A percentile compares a stretch with the other conserved stretches of the same genome.
Conservation (phyloP, 371 early-diverging fungal genomes). For the Umbelopsis sp. region DNA sequence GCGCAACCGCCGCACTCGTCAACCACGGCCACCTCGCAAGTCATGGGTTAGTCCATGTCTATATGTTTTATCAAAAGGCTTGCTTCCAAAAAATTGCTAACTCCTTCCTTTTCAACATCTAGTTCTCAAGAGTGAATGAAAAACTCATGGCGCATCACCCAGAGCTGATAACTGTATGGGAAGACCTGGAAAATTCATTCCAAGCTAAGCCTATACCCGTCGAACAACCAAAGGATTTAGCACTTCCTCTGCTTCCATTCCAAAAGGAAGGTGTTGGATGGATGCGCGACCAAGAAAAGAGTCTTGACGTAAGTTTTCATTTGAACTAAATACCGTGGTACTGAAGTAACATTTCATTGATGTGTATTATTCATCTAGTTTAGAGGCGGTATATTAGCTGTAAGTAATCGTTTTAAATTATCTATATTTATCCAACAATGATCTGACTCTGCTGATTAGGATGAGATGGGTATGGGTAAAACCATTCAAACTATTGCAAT, state of each 20-base stretch:
- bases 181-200: slow-evolving; percentile 49
- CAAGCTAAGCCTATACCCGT: slow-evolving; percentile 35
- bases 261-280: slow-evolving; percentile 87
- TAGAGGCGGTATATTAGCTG: slow-evolving; percentile 83
- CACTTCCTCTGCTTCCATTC: slow-evolving; percentile 84
- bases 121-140: slow-evolving; percentile 28
- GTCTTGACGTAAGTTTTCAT: slow-evolving; percentile 36
- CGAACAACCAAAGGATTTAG: slow-evolving; percentile 74
- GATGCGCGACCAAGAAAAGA: slow-evolving; percentile 78
- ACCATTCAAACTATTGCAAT: slow-evolving; percentile 96
- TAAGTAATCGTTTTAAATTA: slow-evolving; percentile 28
- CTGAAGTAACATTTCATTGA: neutral
- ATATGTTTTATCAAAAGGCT: neutral
- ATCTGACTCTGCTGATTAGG: slow-evolving; percentile 29
- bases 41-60: neutral
- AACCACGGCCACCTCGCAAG: neutral
- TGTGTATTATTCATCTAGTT: slow-evolving; percentile 42
- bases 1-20: neutral
- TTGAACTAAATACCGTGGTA: neutral
- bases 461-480: slow-evolving; percentile 99
- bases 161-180: slow-evolving; percentile 72
- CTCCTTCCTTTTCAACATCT: neutral
- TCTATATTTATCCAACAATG: neutral
- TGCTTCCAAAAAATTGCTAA: neutral
- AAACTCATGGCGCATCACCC: slow-evolving; percentile 57